Conservation (phyloP, 768 basidiomycete genomes). For the Boletus sensibilis region DNA sequence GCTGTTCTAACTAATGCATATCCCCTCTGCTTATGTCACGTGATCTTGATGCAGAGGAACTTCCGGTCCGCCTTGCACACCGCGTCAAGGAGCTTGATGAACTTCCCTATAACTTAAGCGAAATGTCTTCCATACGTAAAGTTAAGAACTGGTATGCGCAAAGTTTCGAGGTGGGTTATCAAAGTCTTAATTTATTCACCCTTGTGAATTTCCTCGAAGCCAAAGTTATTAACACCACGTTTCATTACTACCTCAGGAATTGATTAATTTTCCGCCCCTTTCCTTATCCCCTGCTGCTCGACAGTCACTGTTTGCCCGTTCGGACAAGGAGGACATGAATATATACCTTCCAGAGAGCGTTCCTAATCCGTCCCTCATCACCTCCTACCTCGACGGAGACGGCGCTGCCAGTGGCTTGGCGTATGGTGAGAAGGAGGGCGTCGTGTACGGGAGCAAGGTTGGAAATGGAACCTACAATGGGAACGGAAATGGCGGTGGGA, state of each 20-base stretch:
- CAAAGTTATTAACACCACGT: neutral
- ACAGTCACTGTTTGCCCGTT: slow-evolving; percentile 11
- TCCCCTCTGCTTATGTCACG: neutral
- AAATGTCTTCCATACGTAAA: slow-evolving; percentile 20
- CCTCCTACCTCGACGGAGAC: slow-evolving; percentile 32
- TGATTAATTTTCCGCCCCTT: slow-evolving; percentile 12
- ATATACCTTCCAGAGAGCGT: slow-evolving; percentile 17
- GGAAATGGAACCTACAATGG: slow-evolving; percentile 15
- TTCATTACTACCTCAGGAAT: slow-evolving; percentile 6
- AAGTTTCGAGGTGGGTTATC: slow-evolving; percentile 16
- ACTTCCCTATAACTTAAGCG: slow-evolving; percentile 16
- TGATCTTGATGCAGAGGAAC: slow-evolving; percentile 9
- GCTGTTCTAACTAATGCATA: neutral
- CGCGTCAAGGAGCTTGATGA: slow-evolving; percentile 20
- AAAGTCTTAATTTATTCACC: neutral
- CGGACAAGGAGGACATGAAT: slow-evolving; percentile 13
- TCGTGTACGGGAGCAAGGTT: slow-evolving; percentile 7
- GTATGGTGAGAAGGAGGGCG: slow-evolving; percentile 19
- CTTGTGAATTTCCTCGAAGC: neutral
- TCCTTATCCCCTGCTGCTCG: slow-evolving; percentile 15
- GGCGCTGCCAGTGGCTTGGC: slow-evolving; percentile 1
- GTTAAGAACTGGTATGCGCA: slow-evolving; percentile 22
- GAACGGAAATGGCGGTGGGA: slow-evolving; percentile 25
- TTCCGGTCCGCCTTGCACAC: slow-evolving; percentile 17
- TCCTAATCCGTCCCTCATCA: slow-evolving; percentile 15